Evolutionary conservation across 345 rosid species (phyloP).

Genomic region (Aurinia saxatilis): DNA sequence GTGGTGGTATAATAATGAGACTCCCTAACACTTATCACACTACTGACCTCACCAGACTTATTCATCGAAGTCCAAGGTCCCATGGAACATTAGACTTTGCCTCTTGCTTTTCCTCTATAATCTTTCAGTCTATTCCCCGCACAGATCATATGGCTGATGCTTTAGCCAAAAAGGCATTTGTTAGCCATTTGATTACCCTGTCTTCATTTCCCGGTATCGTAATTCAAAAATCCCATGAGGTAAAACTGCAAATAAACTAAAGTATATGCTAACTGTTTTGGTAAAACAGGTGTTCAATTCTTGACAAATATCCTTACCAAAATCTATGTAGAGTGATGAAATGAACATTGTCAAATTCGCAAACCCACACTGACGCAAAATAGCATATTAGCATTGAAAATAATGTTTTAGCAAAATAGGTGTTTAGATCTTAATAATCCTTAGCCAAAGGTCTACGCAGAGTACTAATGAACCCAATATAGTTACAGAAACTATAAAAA

Average conservation of each 20-base stretch:
- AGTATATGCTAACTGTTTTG: background rate
- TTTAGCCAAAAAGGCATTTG: too few species aligned
- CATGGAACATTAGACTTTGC: too few species aligned
- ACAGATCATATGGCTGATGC: too few species aligned
- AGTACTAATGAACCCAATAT: constrained; percentile 1
- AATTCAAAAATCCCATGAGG: background rate
- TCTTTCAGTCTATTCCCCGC: too few species aligned
- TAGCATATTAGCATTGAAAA: background rate
- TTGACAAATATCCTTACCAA: background rate
- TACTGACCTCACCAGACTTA: too few species aligned
- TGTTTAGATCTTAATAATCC: background rate
- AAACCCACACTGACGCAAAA: background rate
- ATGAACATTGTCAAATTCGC: too few species aligned
- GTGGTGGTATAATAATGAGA: too few species aligned
- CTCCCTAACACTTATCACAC: too few species aligned
- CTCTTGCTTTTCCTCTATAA: too few species aligned
- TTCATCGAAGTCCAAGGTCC: too few species aligned
- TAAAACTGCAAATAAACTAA: background rate
- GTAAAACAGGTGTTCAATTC: constrained; percentile 1
- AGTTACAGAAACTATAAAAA: constrained; percentile 23
- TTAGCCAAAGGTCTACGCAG: background rate
- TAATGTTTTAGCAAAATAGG: background rate
- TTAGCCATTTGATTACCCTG: too few species aligned
- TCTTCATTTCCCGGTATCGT: too few species aligned
- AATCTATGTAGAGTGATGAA: background rate